Percentiles rank a stretch among this genome's conserved stretches.
phyloP scores from a whole-genome alignment of 352 stramenopile genomes.

The Globisporangium sylvaticum region DNA sequence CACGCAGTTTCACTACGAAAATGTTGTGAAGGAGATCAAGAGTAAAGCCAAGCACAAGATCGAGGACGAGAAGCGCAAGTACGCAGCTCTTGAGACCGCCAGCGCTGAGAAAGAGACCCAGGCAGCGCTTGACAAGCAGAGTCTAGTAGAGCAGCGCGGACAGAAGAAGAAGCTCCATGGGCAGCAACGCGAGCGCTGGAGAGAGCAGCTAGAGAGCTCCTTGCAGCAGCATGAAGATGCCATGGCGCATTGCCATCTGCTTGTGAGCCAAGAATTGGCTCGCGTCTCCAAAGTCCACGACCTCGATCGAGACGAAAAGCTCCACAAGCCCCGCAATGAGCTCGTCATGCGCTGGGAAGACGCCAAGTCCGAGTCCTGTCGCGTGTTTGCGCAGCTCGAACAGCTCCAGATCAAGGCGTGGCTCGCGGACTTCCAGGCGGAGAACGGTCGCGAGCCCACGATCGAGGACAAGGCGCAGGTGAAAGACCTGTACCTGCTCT shows the following conservation, averaged over 20 bases:
- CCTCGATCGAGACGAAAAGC: background rate
- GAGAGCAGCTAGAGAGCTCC: constrained; percentile 33
- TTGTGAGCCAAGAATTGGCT: constrained; percentile 22
- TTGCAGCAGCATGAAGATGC: constrained; percentile 52
- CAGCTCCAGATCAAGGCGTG: constrained; percentile 51
- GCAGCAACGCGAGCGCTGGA: constrained; percentile 22
- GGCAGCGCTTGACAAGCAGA: constrained; percentile 6
- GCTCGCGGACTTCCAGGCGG: constrained; percentile 50
- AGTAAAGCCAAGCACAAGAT: constrained; percentile 24
- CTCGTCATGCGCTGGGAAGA: constrained; percentile 48
- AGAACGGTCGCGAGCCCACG: constrained; percentile 44
- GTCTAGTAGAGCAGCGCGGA: constrained; percentile 19
- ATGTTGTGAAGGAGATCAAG: constrained; percentile 33
- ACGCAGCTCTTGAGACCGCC: background rate
- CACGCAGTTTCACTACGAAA: constrained; percentile 55
- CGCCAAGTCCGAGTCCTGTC: constrained; percentile 11
- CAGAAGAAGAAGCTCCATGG: constrained; percentile 21
- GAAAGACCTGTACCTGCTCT: constrained; percentile 70
- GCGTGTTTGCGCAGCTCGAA: constrained; percentile 2
- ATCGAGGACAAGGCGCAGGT: constrained; percentile 81
- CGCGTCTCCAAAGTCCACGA: background rate
- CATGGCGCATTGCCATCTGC: constrained; percentile 20
- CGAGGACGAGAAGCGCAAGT: constrained; percentile 18
- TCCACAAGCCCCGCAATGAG: constrained; percentile 24
- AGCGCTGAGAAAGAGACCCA: background rate